Base-by-base conservation (phyloP, 139 green algal species). In the Monoraphidium neglectum region DNA sequence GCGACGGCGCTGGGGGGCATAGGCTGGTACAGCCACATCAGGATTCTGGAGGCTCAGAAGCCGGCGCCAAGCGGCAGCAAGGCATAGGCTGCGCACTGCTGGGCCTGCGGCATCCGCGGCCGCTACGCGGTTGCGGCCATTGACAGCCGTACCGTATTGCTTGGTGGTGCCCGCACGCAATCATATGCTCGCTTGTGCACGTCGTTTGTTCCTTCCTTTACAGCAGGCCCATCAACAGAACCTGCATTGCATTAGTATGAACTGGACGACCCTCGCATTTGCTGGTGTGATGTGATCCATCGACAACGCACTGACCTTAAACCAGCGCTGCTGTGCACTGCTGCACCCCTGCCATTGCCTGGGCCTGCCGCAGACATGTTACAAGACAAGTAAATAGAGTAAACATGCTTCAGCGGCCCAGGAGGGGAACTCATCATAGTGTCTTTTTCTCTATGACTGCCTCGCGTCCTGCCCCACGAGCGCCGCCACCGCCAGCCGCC, bases 1-100 rank as follows among this genome's bases (percentile, higher is more conserved):
- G 26, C 26, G 13, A 60, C 90, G 5, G 86, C 89, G 0, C 89
- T 92, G 84, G 18, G 43, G 33, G 89, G 89, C 71, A 93, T 93
- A 62, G 64, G 85, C 18, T 90, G 81, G 83, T 91, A 81, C 51
- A 75, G 60, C 21, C 51, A 60, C 51, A 18, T 60, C 51, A 47
- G 26, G n/a, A 67, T 30, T 12, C 18, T 18, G 24, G n/a, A 30
- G 16, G 51, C 51, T n/a, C 16, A 21, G 51, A 59, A 21, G 16
- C 16, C 51, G 16, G 51, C 51, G 16, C 21, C 51, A 21, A 59
- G 51, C 16, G 51, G 51, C 51, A n/a, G 16, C 51, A 59, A n/a
- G 16, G 21, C 51, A n/a, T n/a, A n/a, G 16, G 51, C 16, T 59
- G 16, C 21, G 16, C 16, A 21, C 16, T 59, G 51, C 21, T 59